Base-by-base conservation (phyloP, 2,329 filamentous ascomycete species). In the Dissoconium aciculare region DNA sequence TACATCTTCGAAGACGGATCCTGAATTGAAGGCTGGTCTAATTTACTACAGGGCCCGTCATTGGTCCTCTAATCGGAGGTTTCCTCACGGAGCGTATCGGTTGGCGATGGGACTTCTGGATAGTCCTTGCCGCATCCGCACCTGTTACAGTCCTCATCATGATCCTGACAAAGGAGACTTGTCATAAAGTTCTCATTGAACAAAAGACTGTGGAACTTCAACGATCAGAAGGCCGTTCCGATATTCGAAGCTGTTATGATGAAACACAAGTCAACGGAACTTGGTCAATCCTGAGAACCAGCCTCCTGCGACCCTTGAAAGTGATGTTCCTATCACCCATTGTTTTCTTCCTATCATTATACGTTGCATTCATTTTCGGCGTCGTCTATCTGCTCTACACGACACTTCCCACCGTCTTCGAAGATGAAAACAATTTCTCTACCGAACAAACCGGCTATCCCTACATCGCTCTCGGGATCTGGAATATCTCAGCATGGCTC, bases 271-370 rank as follows among this genome's bases (percentile, higher is more conserved):
- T 15, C 8, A 9, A 9, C 28, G 19, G n/a, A 11, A 30, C 16
- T 11, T n/a, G n/a, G 11, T 11, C 15, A 30, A 30, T 12, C 15
- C 13, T 13, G n/a, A 28, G 9, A 8, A 24, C 14, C 11, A 17
- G 11, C n/a, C 15, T 30, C 4, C 23, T 14, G n/a, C 23, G 34
- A 10, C 34, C 34, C 10, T 27, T 13, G 31, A 26, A 24, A 15
- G 33, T 36, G 31, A 12, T 34, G n/a, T 11, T 36, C 9, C 11
- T 11, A 15, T 26, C 15, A 11, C 34, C 31, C 4, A 17, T 16
- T 5, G 48, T 50, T 26, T 41, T 53, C 11, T 51, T 54, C 34
- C 41, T n/a, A 34, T 53, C 11, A 28, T 52, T 24, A 41, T 54
- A 12, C 49, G 44, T 30, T 45, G 49, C 1, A 42, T 52, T 17